These are phyloP conservation scores for Tieghemiomyces parasiticus DNA, from an alignment of 192 early-diverging fungal genomes.

Conservation along the genomic window DNA sequence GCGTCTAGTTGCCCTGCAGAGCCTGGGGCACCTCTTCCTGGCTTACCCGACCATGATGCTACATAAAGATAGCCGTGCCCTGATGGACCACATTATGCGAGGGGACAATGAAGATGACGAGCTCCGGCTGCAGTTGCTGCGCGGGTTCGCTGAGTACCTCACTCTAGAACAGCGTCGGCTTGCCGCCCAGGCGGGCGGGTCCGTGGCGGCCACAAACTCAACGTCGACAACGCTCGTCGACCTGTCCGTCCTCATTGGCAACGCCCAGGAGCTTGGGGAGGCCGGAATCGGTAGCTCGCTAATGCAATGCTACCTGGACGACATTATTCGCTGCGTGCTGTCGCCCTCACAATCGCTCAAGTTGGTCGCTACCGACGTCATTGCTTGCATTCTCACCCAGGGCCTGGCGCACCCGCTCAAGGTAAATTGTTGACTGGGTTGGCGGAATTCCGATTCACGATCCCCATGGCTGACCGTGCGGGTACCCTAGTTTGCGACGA, in stretches of 20 bases:
- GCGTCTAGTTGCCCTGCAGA: conserved; percentile 38
- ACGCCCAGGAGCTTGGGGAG: conserved; percentile 66
- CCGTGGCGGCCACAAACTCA: conserved; percentile 3
- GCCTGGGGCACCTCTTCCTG: conserved; percentile 55
- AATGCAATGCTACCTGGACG: conserved; percentile 74
- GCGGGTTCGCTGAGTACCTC: conserved; percentile 55
- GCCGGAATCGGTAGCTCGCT: conserved; percentile 76
- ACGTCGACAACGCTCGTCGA: conserved; percentile 39
- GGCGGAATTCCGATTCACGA: no score
- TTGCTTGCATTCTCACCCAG: conserved; percentile 72
- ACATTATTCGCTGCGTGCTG: conserved; percentile 61
- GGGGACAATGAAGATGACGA: conserved; percentile 17
- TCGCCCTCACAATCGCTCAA: conserved; percentile 37
- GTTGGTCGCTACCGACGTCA: conserved; percentile 57
- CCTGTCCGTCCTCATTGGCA: conserved; percentile 62
- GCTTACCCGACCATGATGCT: conserved; percentile 53
- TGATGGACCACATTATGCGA: conserved; percentile 57
- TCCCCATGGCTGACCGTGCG: no score
- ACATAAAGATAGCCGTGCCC: conserved; percentile 24
- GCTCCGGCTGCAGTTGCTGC: conserved; percentile 54
- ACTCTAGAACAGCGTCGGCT: conserved; percentile 41
- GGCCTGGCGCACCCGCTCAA: conserved; percentile 79
- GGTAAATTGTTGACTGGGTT: no score
- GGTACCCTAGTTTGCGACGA: no score
- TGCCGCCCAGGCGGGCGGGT: conserved; percentile 23